A percentile compares a stretch with the other conserved stretches of the same genome.
These are phyloP conservation scores for Aspergillus sclerotioniger DNA, from an alignment of 495 filamentous ascomycete species.

Conservation along the genomic window DNA sequence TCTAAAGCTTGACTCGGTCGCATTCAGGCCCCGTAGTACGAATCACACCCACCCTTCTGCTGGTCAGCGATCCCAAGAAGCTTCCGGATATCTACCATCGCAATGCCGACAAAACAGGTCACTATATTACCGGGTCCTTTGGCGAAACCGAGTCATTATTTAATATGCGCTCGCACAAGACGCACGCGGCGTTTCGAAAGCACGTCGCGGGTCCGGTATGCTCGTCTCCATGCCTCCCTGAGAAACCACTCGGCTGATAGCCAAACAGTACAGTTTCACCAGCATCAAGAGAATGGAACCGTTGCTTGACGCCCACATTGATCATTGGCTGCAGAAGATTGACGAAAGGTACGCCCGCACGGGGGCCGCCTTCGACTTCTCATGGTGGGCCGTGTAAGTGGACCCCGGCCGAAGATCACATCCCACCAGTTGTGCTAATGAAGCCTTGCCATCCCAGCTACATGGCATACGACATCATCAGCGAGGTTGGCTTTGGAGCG, in stretches of 20 bases:
- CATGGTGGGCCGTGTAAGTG: slow-evolving; percentile 49
- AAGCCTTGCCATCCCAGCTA: slow-evolving; percentile 24
- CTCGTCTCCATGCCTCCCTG: background rate
- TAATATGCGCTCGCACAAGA: slow-evolving; percentile 49
- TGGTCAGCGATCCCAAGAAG: slow-evolving; percentile 43
- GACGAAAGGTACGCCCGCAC: slow-evolving; percentile 40
- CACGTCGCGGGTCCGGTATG: slow-evolving; percentile 41
- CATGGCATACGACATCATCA: slow-evolving; percentile 64
- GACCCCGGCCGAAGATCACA: slow-evolving; percentile 12
- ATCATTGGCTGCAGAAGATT: slow-evolving; percentile 44
- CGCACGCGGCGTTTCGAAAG: slow-evolving; percentile 46
- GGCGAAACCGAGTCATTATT: slow-evolving; percentile 49
- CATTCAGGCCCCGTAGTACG: slow-evolving; percentile 44
- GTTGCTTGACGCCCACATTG: slow-evolving; percentile 44
- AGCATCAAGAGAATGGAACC: slow-evolving; percentile 54
- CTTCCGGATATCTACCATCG: slow-evolving; percentile 55
- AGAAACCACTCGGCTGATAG: slow-evolving; percentile 7
- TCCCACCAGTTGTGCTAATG: background rate
- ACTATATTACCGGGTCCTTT: slow-evolving; percentile 51
- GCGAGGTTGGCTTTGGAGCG: slow-evolving; percentile 60
- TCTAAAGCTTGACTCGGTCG: background rate
- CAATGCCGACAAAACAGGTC: slow-evolving; percentile 53
- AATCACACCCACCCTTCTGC: slow-evolving; percentile 44
- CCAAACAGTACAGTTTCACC: slow-evolving; percentile 49
- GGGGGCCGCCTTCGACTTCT: slow-evolving; percentile 49